These are phyloP conservation scores for Phytophthora hibernalis DNA, from an alignment of 352 stramenopile species.

Conservation along the genomic window DNA sequence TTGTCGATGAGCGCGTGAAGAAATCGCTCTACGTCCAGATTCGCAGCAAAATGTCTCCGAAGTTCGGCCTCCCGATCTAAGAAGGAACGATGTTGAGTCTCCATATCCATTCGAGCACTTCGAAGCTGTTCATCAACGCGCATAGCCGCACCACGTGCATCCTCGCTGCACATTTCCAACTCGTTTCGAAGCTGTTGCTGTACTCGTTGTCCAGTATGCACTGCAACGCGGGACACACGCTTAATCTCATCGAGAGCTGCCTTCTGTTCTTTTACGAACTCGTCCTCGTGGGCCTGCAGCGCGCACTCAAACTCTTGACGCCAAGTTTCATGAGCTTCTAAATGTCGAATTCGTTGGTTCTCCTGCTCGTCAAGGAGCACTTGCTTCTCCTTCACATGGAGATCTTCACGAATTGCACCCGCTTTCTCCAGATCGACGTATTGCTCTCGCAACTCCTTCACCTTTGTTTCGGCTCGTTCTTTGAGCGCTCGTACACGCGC, in stretches of 20 bases:
- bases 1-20: constrained; percentile 50
- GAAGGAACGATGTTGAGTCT: constrained; percentile 25
- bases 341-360: constrained; percentile 32
- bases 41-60: constrained; percentile 12
- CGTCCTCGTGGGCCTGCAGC: constrained; percentile 60
- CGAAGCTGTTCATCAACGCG: constrained; percentile 25
- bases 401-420: constrained; percentile 18
- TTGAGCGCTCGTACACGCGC: constrained; percentile 56
- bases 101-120: constrained; percentile 15
- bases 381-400: constrained; percentile 27
- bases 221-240: constrained; percentile 20
- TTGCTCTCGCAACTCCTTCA: constrained; percentile 40
- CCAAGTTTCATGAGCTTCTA: constrained; percentile 36
- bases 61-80: constrained; percentile 26
- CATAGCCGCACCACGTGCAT: constrained; percentile 36
- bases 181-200: constrained; percentile 37
- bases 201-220: constrained; percentile 1
- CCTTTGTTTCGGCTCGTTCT: constrained; percentile 33
- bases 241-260: constrained; percentile 34
- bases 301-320: constrained; percentile 42
- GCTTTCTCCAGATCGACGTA: constrained; percentile 42
- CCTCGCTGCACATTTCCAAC: constrained; percentile 54
- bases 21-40: constrained; percentile 34
- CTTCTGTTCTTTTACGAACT: constrained; percentile 32
- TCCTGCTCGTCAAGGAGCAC: constrained; percentile 27